Percentiles rank a stretch among this genome's conserved stretches.
Conservation (phyloP, 164 flowering plant genomes). For the Sedum album region DNA sequence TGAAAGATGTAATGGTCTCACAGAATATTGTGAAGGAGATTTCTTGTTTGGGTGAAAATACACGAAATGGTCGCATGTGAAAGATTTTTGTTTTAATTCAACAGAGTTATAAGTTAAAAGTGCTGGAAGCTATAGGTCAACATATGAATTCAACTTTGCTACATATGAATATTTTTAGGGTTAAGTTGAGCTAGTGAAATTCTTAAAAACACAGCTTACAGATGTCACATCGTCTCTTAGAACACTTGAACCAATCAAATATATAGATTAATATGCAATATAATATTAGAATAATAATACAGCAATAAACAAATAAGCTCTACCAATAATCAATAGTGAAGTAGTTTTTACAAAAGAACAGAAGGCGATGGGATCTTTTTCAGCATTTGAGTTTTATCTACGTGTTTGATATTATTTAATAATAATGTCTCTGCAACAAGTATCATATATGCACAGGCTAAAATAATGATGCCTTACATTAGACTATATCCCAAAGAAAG, state of each 20-base stretch:
- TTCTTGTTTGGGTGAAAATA: neutral
- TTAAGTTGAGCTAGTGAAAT: neutral
- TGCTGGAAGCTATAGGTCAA: neutral
- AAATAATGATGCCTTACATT: neutral
- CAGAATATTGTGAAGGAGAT: neutral
- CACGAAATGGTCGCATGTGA: neutral
- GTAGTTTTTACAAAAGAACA: neutral
- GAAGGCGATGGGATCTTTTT: neutral
- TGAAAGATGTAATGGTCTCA: neutral
- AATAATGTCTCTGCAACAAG: neutral
- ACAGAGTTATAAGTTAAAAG: neutral
- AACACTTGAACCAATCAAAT: neutral
- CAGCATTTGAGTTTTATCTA: neutral
- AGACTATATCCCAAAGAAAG: neutral
- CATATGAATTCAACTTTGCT: neutral
- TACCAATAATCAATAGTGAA: neutral
- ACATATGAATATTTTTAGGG: neutral
- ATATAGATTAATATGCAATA: neutral
- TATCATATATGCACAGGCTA: neutral
- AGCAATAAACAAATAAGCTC: neutral
- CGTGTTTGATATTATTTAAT: neutral
- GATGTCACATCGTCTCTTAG: neutral
- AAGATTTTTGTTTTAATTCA: neutral
- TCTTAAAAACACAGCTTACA: neutral
- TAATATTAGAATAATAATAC: neutral